phyloP scores from a whole-genome alignment of 768 basidiomycete genomes.

The Auricularia sp. region DNA sequence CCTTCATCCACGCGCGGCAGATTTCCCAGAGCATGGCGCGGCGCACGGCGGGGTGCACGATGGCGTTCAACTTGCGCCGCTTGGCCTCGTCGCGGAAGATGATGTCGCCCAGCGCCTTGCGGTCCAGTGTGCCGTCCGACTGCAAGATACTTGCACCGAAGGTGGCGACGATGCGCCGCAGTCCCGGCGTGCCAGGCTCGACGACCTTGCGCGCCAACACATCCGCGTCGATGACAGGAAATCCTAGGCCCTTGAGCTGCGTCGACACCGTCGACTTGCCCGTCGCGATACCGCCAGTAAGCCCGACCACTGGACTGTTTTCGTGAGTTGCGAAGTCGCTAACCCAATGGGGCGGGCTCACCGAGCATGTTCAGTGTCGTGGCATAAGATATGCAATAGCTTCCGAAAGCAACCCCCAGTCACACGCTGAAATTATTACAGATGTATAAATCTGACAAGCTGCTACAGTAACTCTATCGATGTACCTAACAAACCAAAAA shows the following conservation, averaged over 20 bases:
- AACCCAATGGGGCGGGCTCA: background rate
- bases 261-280: constrained; percentile 90
- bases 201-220: constrained; percentile 78
- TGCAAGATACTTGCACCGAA: constrained; percentile 67
- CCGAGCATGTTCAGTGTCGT: background rate
- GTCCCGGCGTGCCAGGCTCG: constrained; percentile 67
- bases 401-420: background rate
- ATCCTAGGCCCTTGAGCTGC: constrained; percentile 48
- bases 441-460: background rate
- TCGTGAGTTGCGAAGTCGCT: background rate
- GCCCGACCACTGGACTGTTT: constrained; percentile 60
- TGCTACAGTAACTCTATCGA: background rate
- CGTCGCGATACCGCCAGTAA: constrained; percentile 93
- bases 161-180: constrained; percentile 49
- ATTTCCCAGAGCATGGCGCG: constrained; percentile 64
- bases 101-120: constrained; percentile 72
- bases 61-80: constrained; percentile 64
- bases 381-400: background rate
- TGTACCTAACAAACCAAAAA: background rate
- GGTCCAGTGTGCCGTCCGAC: constrained; percentile 63
- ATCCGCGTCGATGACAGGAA: constrained; percentile 94
- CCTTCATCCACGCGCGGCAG: constrained; percentile 60
- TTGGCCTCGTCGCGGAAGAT: constrained; percentile 72
- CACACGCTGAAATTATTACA: background rate
- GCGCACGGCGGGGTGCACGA: constrained; percentile 87